These are phyloP conservation scores for Massarina eburnea DNA, from an alignment of 2,329 filamentous ascomycete species.

Conservation along the genomic window DNA sequence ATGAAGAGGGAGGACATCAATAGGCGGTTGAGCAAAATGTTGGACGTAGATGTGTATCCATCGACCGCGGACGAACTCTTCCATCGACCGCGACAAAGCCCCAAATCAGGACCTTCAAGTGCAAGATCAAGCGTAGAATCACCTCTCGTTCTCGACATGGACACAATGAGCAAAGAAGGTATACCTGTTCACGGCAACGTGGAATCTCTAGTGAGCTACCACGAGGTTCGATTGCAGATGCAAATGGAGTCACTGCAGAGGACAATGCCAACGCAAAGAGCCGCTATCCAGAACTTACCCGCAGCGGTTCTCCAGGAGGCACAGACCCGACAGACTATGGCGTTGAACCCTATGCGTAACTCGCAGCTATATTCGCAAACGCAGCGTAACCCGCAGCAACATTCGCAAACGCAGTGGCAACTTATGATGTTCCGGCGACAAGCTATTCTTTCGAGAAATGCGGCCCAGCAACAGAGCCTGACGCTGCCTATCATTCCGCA, in stretches of 20 bases:
- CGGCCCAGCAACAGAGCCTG: neutral
- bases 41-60: slow-evolving; percentile 30
- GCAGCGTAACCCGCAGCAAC: too few relatives aligned
- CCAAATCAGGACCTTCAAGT: neutral
- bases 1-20: slow-evolving; percentile 24
- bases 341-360: slow-evolving; percentile 3
- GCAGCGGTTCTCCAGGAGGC: neutral
- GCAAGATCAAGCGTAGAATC: neutral
- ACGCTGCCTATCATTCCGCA: neutral
- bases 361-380: too few relatives aligned
- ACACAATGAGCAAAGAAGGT: neutral
- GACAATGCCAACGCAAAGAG: too few relatives aligned
- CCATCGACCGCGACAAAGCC: neutral
- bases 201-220: too few relatives aligned
- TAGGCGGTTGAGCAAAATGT: slow-evolving; percentile 16
- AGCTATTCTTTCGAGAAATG: neutral
- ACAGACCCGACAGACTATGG: neutral
- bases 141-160: neutral
- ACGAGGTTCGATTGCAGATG: too few relatives aligned
- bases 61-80: neutral
- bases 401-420: neutral
- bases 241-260: too few relatives aligned
- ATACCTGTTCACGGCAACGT: neutral
- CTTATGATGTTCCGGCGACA: neutral
- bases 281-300: too few relatives aligned